Base-by-base conservation (phyloP, 78 protist species). In the Creolimax fragrantissima region DNA sequence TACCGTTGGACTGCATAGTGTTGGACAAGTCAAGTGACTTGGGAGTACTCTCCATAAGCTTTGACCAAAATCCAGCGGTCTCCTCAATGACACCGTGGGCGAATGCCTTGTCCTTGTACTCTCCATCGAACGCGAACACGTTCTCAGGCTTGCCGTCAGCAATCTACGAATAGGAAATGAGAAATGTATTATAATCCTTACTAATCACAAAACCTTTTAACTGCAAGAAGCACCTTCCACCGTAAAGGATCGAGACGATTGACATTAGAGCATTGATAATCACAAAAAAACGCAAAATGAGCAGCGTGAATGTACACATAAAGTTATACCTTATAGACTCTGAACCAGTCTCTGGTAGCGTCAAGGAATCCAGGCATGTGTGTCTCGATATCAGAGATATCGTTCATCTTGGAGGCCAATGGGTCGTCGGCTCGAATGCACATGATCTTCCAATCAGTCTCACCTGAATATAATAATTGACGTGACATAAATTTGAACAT, bases 121-220 rank as follows among this genome's bases (percentile, higher is more conserved):
- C 88, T 35, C 92, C 92, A 84, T 95, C 90, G 74, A 94, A 95
- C 36, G 97, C 99, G 45, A 97, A 97, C 74, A 45, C 5, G 94
- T 97, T 97, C 91, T 93, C 94, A 47, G 98, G 98, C 96, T 97
- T 97, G 90, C 99, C 99, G 85, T 96, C 99, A 41, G 97, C 94
- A 58, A 58, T 58, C 74, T 58, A 1, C 24, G 74, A 32, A 24
- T n/a, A n/a, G n/a, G n/a, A n/a, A n/a, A n/a, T n/a, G n/a, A n/a
- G n/a, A n/a, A n/a, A n/a, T n/a, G n/a, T n/a, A n/a, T n/a, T n/a
- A n/a, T n/a, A n/a, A n/a, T n/a, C n/a, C n/a, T n/a, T n/a, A n/a
- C n/a, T n/a, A n/a, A n/a, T n/a, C n/a, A n/a, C n/a, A n/a, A n/a
- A n/a, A n/a, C n/a, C n/a, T n/a, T n/a, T n/a, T n/a, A n/a, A n/a